Base-by-base conservation (phyloP, 176 grass and related monocot species). In the Phragmites australis region DNA sequence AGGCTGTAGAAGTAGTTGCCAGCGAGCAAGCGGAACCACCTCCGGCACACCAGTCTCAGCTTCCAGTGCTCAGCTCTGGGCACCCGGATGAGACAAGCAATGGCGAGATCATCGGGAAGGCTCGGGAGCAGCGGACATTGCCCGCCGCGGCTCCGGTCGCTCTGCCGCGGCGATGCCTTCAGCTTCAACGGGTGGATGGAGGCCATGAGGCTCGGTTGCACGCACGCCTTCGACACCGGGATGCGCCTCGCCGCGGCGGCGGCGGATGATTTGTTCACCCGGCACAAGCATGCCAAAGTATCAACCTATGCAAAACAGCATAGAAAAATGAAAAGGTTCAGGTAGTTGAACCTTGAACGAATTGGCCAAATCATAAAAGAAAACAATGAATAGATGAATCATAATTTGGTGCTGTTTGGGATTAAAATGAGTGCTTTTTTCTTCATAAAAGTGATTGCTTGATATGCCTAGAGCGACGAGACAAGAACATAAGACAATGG, bases 1-100 rank as follows among this genome's bases (percentile, higher is more conserved):
- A 91, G 91, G 30, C 44, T 46, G 75, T 97, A 97, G 79, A 91
- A 93, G 87, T 97, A 97, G 63, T 97, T 97, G 73, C 91, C 89
- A 9, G 87, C 79, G 40, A 97, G 77, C 12, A 97, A 87, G 46
- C 94, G 84, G n/a, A 44, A 11, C 94, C 94, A 97, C 48, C 70
- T 19, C 71, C 49, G 93, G 84, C 89, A 91, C 50, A 97, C 94
- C 9, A 97, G 82, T 48, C 82, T 43, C 4, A 97, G 81, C 84
- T 86, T 91, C 53, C 68, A 75, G 41, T 97, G 94, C 1, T 93
- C 82, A 0, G 81, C 89, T 11, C 94, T 57, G 6, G 84, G 91
- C 46, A 93, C 84, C 1, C 89, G 87, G 87, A 93, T 88, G 64
- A 97, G 87, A 40, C 91, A 97, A 0, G 91, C 91, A 0, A 97